A percentile compares a stretch with the other conserved stretches of the same genome.
phyloP scores from a whole-genome alignment of 306 rosid genomes.

The Datisca glomerata region DNA sequence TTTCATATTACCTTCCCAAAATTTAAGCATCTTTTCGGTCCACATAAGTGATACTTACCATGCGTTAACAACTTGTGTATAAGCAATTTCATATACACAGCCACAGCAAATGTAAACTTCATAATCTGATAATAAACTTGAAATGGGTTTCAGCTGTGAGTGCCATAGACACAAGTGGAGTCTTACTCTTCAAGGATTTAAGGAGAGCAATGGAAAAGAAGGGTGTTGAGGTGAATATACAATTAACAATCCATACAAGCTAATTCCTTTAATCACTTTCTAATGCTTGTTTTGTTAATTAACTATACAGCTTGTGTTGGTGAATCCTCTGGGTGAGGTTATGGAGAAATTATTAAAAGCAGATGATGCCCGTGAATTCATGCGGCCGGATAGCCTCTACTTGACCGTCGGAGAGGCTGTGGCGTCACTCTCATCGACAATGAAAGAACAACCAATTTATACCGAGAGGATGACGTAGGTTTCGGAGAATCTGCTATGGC shows the following conservation, averaged over 20 bases:
- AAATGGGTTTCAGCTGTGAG: constrained; percentile 82
- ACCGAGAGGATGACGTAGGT: too few relatives aligned
- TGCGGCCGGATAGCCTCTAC: constrained; percentile 37
- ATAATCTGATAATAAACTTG: too few relatives aligned
- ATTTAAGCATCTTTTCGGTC: too few relatives aligned
- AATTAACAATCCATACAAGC: not conserved
- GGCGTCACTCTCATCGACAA: constrained; percentile 34
- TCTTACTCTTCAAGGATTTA: constrained; percentile 52
- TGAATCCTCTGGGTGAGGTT: constrained; percentile 86
- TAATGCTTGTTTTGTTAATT: not conserved
- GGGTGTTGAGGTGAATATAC: constrained; percentile 41
- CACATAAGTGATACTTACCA: too few relatives aligned
- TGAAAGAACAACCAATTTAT: constrained; percentile 30
- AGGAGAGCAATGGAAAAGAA: constrained; percentile 38
- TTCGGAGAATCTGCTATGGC: too few relatives aligned
- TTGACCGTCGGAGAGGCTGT: constrained; percentile 75
- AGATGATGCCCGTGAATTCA: constrained; percentile 30
- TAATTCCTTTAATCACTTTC: not conserved
- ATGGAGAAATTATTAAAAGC: constrained; percentile 47
- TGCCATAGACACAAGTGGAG: constrained; percentile 81
- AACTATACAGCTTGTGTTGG: constrained; percentile 57
- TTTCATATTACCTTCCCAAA: too few relatives aligned
- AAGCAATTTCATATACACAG: too few relatives aligned
- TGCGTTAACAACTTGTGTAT: too few relatives aligned
- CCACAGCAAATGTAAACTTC: too few relatives aligned